phyloP scores from a whole-genome alignment of 2,329 filamentous ascomycete genomes.

The Botrytis byssoidea region DNA sequence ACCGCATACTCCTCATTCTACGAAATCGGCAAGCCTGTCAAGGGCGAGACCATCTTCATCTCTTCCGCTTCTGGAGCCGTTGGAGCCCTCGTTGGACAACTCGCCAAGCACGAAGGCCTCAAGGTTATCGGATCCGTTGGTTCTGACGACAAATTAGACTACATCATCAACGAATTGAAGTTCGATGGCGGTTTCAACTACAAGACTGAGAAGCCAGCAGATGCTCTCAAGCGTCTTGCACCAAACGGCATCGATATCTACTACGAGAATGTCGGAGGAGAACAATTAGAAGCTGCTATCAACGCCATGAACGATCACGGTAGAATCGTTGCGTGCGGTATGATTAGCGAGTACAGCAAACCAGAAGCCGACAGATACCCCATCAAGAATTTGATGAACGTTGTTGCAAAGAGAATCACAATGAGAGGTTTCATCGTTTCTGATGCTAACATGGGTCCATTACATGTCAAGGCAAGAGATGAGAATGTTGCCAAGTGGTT shows the following conservation, averaged over 20 bases:
- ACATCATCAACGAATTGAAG: conserved; percentile 68
- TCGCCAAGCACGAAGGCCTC: conserved; percentile 74
- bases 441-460: conserved; percentile 60
- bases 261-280: conserved; percentile 78
- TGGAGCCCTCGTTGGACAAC: conserved; percentile 72
- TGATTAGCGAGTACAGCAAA: conserved; percentile 69
- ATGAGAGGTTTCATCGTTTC: conserved; percentile 67
- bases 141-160: conserved; percentile 72
- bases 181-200: conserved; percentile 80
- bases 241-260: conserved; percentile 77
- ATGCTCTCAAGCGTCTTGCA: conserved; percentile 64
- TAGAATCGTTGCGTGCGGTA: conserved; percentile 60
- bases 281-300: conserved; percentile 68
- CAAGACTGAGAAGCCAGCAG: conserved; percentile 67
- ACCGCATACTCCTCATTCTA: conserved; percentile 75
- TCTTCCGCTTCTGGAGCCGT: conserved; percentile 73
- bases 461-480: conserved; percentile 60
- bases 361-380: conserved; percentile 53
- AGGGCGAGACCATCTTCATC: conserved; percentile 76
- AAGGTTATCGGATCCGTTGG: conserved; percentile 73
- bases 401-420: conserved; percentile 61
- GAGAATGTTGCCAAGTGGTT: conserved; percentile 69
- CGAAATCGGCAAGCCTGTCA: conserved; percentile 71
- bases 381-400: conserved; percentile 58
- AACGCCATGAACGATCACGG: conserved; percentile 61